These are phyloP conservation scores for Madurella mycetomatis DNA, from an alignment of 2,329 filamentous ascomycete genomes.

Conservation along the genomic window DNA sequence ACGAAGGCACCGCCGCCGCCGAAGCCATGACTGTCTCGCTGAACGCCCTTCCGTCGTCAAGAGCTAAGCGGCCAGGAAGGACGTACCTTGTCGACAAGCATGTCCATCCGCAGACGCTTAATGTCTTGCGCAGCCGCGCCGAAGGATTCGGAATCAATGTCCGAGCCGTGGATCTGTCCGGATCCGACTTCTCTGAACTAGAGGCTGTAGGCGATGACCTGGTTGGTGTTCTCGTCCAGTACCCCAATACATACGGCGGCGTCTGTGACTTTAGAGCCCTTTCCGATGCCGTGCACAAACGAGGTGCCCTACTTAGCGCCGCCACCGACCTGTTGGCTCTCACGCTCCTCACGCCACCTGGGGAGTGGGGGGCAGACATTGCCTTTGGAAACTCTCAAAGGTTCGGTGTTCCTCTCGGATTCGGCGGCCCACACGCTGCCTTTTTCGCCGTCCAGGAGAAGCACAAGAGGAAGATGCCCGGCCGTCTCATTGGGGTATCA, in stretches of 20 bases:
- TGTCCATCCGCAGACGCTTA: constrained; percentile 80
- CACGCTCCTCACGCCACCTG: constrained; percentile 81
- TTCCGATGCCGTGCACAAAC: constrained; percentile 71
- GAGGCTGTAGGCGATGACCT: constrained; percentile 74
- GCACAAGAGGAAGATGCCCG: constrained; percentile 91
- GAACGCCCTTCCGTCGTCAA: constrained; percentile 65
- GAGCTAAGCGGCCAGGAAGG: constrained; percentile 71
- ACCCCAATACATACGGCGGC: constrained; percentile 82
- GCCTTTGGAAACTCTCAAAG: constrained; percentile 91
- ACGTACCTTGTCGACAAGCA: constrained; percentile 78
- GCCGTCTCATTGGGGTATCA: constrained; percentile 83
- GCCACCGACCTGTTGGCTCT: constrained; percentile 86
- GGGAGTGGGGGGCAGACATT: constrained; percentile 92
- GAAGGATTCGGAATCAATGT: constrained; percentile 88
- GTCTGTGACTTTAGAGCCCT: constrained; percentile 70
- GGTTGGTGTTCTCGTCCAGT: constrained; percentile 89
- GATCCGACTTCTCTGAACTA: constrained; percentile 58
- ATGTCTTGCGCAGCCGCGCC: constrained; percentile 78
- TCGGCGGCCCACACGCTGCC: constrained; percentile 90
- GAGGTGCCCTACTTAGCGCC: constrained; percentile 75
- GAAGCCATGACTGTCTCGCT: constrained; percentile 94
- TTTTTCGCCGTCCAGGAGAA: constrained; percentile 92
- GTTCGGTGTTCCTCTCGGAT: constrained; percentile 87
- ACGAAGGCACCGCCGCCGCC: constrained; percentile 87
- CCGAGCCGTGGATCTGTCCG: constrained; percentile 61